Evolutionary conservation across 2,329 filamentous ascomycete species (phyloP), one percentile per base, ranked within the genome.

Genomic region (Ploettnerulaceae sp.): DNA sequence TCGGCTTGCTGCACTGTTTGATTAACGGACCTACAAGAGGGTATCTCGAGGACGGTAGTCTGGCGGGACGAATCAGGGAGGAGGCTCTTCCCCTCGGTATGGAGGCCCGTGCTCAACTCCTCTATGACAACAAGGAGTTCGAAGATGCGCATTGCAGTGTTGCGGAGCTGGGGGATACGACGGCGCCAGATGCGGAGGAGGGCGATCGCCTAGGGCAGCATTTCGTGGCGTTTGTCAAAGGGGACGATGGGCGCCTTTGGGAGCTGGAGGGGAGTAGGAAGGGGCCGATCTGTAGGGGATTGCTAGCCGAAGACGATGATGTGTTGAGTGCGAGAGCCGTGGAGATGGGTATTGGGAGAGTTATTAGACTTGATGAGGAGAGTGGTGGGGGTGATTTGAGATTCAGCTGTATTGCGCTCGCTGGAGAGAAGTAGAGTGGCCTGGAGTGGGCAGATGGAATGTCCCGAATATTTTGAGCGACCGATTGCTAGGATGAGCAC

Each of bases 181-280:
- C 14, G 29, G 87, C 90, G 1, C 91, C 93, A 0, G 70, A 77
- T 44, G 88, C 89, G 7, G 76, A 54, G 81, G 53, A 45, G 2
- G 57, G 35, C n/a, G 86, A 87, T 59, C 78, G 83, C 55, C 74
- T 95, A n/a, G 91, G 96, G 63, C 73, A 96, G 58, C 93, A 98
- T 71, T 97, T 95, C 65, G 91, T 97, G 36, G 93, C 88, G 62
- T 98, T 97, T 67, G 86, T 93, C 42, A 93, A 90, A 71, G 41
- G 29, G 1, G 73, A 69, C 68, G 41, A 81, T 86, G 64, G 83
- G 83, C 45, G 69, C 34, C 62, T 87, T 39, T 87, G 81, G 77
- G 83, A 87, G 64, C 65, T 88, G 64, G 83, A 87, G 65, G 84
- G 83, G 8, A 64, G 79, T 49, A 69, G 83, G 46, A 86, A 80